phyloP scores from a whole-genome alignment of 805 yeast species.

The Kockiozyma suomiensis region DNA sequence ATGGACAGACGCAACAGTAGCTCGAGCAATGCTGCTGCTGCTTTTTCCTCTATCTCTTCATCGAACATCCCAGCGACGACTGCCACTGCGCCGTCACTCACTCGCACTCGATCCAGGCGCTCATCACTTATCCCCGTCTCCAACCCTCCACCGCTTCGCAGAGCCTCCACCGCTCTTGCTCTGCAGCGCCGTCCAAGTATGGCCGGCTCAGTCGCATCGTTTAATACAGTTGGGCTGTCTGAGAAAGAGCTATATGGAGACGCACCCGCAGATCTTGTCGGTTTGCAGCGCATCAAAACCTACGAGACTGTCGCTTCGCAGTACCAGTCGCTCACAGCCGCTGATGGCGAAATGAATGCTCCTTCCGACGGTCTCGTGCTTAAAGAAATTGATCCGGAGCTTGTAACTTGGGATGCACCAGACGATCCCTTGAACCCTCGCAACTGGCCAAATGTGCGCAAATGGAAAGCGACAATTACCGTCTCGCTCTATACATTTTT shows the following conservation, averaged over 20 bases:
- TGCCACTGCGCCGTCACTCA: slow-evolving; percentile 14
- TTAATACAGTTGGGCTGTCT: slow-evolving; percentile 9
- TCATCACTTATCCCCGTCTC: slow-evolving; percentile 1
- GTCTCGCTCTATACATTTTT: slow-evolving; percentile 60
- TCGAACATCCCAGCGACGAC: no score
- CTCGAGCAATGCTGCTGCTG: neutral
- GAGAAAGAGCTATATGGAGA: slow-evolving; percentile 21
- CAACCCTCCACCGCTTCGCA: slow-evolving; percentile 22
- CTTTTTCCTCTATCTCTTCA: no score
- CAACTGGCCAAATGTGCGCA: slow-evolving; percentile 57
- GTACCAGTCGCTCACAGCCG: slow-evolving; percentile 1
- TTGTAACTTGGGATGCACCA: slow-evolving; percentile 74
- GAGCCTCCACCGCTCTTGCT: slow-evolving; percentile 17
- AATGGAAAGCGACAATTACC: slow-evolving; percentile 50
- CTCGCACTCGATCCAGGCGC: slow-evolving; percentile 14
- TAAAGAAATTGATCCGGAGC: slow-evolving; percentile 52
- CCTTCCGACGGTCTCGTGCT: slow-evolving; percentile 15
- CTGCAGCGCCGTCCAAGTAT: slow-evolving; percentile 12
- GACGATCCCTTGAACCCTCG: slow-evolving; percentile 80
- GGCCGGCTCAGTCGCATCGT: slow-evolving; percentile 10
- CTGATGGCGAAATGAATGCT: slow-evolving; percentile 17
- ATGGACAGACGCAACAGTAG: neutral
- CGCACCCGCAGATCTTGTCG: slow-evolving; percentile 10
- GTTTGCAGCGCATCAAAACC: slow-evolving; percentile 19
- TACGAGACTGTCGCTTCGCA: slow-evolving; percentile 16